Evolutionary conservation across 2,329 filamentous ascomycete genomes (phyloP).

Genomic region (Graphilbum sp.): DNA sequence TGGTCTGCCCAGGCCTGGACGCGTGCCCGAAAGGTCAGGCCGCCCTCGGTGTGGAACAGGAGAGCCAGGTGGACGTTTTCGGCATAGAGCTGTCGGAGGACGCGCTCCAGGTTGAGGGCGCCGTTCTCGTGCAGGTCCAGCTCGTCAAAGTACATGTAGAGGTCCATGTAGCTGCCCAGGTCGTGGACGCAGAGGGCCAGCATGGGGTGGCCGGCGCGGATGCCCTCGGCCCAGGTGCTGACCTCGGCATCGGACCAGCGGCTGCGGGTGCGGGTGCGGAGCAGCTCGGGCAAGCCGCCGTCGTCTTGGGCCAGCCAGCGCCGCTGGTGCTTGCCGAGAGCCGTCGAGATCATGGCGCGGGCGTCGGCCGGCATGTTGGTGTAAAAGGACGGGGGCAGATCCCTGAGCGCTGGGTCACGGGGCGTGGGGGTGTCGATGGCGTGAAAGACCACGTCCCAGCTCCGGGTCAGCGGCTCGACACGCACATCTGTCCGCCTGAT

Average conservation of each 20-base stretch:
- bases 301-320: not conserved
- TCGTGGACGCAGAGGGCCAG: conserved; percentile 14
- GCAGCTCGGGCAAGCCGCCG: too few relatives aligned
- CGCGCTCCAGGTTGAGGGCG: conserved; percentile 30
- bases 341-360: conserved; percentile 23
- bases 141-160: conserved; percentile 32
- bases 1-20: conserved; percentile 19
- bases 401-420: not conserved
- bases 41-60: not conserved
- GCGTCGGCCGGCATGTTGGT: conserved; percentile 2
- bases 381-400: conserved; percentile 8
- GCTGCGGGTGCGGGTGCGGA: conserved; percentile 1
- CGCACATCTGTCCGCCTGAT: not conserved
- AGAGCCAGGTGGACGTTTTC: conserved; percentile 7
- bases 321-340: conserved; percentile 10
- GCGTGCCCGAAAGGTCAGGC: not conserved
- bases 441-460: not conserved
- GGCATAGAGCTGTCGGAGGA: conserved; percentile 22
- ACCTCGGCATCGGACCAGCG: conserved; percentile 25
- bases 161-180: conserved; percentile 16
- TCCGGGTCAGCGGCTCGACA: not conserved
- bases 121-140: conserved; percentile 29
- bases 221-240: conserved; percentile 8
- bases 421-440: too few relatives aligned
- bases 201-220: conserved; percentile 12